phyloP scores from a whole-genome alignment of 805 yeast genomes.

The Lipomyces orientalis region DNA sequence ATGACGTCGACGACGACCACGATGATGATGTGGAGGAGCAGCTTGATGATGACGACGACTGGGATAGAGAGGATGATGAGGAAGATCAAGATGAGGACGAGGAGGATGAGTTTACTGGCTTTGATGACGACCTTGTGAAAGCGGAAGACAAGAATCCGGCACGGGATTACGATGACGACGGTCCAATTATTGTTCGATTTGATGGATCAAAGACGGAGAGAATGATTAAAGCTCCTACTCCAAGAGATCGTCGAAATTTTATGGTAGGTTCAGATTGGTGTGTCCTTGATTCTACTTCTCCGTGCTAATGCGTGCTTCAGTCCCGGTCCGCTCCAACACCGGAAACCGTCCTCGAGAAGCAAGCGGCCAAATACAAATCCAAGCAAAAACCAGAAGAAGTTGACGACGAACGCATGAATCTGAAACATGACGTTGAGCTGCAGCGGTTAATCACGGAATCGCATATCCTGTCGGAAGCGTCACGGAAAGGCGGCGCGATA shows the following conservation, averaged over 20 bases:
- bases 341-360: conserved; percentile 29
- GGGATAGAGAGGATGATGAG: conserved; percentile 9
- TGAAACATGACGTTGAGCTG: conserved; percentile 69
- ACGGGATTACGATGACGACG: conserved; percentile 38
- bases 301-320: conserved; percentile 13
- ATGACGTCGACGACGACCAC: conserved; percentile 28
- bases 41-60: neutral
- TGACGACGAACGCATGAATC: conserved; percentile 51
- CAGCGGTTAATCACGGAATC: conserved; percentile 72
- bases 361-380: conserved; percentile 1
- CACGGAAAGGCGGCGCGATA: conserved; percentile 18
- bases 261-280: conserved; percentile 35
- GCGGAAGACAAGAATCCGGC: conserved; percentile 4
- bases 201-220: conserved; percentile 41
- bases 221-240: conserved; percentile 24
- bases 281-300: neutral
- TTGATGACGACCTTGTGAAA: conserved; percentile 31
- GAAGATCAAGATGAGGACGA: conserved; percentile 17
- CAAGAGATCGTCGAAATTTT: conserved; percentile 41
- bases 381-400: conserved; percentile 22
- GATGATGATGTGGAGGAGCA: conserved; percentile 12
- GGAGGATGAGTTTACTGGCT: conserved; percentile 36
- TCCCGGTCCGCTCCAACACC: conserved; percentile 44
- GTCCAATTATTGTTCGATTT: conserved; percentile 46
- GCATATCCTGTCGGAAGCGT: conserved; percentile 56